Evolutionary conservation across 179 eudicot species (phyloP).

Genomic region (Beta macrorhiza): DNA sequence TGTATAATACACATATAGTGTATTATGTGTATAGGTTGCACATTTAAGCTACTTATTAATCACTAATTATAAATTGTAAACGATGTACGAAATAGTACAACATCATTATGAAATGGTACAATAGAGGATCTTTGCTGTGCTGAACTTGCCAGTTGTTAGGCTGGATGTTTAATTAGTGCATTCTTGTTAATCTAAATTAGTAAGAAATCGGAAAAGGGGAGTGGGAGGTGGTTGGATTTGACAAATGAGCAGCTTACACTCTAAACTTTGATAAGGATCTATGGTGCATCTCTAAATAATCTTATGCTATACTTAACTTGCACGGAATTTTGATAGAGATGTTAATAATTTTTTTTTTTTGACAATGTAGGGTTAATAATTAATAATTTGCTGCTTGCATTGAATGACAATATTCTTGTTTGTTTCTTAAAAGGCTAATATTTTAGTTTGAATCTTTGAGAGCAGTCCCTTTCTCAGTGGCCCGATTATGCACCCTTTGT

Average conservation of each 20-base stretch:
- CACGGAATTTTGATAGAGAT: conserved; percentile 19
- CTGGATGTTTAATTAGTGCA: background rate
- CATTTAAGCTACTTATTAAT: background rate
- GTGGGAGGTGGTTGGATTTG: conserved; percentile 7
- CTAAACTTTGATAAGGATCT: conserved; percentile 1
- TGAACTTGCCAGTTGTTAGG: background rate
- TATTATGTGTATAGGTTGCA: background rate
- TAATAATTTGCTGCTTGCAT: conserved; percentile 12
- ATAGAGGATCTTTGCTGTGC: background rate
- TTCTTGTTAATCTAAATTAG: background rate
- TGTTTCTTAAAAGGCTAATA: background rate
- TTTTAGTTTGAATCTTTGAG: background rate
- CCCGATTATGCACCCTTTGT: background rate
- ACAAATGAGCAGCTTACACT: background rate
- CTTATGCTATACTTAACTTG: conserved; percentile 21
- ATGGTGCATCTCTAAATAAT: background rate
- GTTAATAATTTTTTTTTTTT: background rate
- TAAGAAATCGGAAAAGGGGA: background rate
- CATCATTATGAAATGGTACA: background rate
- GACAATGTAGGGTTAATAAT: too few species aligned
- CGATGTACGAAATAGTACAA: background rate
- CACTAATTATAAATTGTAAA: background rate
- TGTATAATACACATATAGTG: background rate
- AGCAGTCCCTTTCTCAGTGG: conserved; percentile 7
- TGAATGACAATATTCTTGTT: background rate